Conservation (phyloP, 1,284 basidiomycete genomes). For the Moniliella sp. region DNA sequence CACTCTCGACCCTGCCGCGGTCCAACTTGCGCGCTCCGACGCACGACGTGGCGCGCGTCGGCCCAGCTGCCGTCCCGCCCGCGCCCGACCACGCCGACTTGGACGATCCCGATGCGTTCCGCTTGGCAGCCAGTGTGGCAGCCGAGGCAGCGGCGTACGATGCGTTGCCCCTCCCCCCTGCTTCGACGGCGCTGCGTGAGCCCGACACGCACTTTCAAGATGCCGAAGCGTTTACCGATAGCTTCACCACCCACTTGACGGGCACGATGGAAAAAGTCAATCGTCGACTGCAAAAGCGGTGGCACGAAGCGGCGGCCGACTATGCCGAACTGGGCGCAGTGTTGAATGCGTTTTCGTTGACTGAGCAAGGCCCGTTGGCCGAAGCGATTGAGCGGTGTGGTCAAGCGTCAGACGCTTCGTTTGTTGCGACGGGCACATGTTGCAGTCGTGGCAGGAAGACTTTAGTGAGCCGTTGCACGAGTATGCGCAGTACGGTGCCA, state of each 20-base stretch:
- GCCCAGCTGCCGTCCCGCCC: no score
- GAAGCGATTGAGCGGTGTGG: constrained; percentile 71
- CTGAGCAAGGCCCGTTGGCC: constrained; percentile 52
- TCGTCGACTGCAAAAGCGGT: constrained; percentile 67
- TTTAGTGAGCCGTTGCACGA: constrained; percentile 90
- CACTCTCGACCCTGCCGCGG: constrained; percentile 70
- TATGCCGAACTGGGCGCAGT: constrained; percentile 83
- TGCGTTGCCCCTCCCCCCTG: constrained; percentile 51
- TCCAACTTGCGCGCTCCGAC: constrained; percentile 85
- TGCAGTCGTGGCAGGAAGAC: constrained; percentile 48
- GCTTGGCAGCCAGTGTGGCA: no score
- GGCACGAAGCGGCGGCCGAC: constrained; percentile 76
- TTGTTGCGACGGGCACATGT: constrained; percentile 51
- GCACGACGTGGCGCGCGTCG: constrained; percentile 74
- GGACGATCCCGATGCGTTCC: no score
- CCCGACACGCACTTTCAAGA: constrained; percentile 54
- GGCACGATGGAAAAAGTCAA: constrained; percentile 91
- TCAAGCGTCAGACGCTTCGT: constrained; percentile 81
- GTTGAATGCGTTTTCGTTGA: constrained; percentile 81
- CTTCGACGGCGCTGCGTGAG: constrained; percentile 7
- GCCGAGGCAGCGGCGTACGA: constrained; percentile 39
- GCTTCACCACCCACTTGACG: constrained; percentile 73
- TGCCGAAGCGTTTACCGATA: constrained; percentile 84
- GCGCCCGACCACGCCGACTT: no score
- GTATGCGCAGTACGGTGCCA: constrained; percentile 76